Evolutionary conservation across 306 rosid species (phyloP).

Genomic region (Corylus americana): DNA sequence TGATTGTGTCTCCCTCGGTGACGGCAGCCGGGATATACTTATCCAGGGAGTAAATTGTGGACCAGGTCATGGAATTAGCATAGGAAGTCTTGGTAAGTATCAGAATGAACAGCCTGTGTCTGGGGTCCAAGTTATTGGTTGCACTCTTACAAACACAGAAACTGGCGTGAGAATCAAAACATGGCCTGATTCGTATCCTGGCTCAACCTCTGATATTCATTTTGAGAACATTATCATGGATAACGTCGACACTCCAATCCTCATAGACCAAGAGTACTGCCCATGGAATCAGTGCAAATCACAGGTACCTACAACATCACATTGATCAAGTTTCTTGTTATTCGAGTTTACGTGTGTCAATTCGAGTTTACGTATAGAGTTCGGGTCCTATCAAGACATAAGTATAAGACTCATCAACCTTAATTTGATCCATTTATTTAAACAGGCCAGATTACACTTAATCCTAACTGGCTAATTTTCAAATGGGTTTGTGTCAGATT

Average conservation of each 20-base stretch:
- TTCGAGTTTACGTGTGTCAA: no score
- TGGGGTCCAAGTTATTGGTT: conserved; percentile 29
- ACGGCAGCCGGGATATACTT: conserved; percentile 31
- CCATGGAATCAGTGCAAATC: conserved; percentile 45
- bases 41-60: conserved; percentile 36
- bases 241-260: conserved; percentile 34
- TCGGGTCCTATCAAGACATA: no score
- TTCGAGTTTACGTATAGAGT: no score
- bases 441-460: no score
- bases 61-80: conserved; percentile 57
- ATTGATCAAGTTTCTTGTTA: not conserved
- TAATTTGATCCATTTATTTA: no score
- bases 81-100: conserved; percentile 47
- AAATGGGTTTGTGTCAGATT: no score
- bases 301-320: conserved; percentile 3
- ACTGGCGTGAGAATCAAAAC: conserved; percentile 59
- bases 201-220: conserved; percentile 24
- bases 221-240: conserved; percentile 43
- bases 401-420: no score
- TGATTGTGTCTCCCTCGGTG: conserved; percentile 57
- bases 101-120: conserved; percentile 22
- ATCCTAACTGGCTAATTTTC: no score
- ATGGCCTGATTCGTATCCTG: conserved; percentile 28
- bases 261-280: conserved; percentile 59
- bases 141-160: conserved; percentile 26